Evolutionary conservation across 2,329 filamentous ascomycete genomes (phyloP).

Genomic region (Ophiocordyceps robertsii): DNA sequence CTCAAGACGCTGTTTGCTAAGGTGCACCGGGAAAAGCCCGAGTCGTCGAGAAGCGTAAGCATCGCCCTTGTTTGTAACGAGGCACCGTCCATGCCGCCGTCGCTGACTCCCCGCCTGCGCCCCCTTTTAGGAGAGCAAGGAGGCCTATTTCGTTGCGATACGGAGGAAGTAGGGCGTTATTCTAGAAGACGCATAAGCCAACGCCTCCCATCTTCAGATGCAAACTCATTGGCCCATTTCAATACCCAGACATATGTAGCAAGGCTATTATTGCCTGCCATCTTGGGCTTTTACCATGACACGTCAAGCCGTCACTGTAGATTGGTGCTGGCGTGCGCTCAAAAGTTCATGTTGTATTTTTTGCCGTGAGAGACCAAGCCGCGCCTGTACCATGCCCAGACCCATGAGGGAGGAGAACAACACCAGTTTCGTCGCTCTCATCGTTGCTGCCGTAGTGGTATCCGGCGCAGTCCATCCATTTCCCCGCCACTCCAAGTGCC

Average conservation of each 20-base stretch:
- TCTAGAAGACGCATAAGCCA: slow-evolving; percentile 4
- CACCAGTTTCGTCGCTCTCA: slow-evolving; percentile 14
- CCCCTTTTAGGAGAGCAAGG: slow-evolving; percentile 36
- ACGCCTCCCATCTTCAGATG: background rate
- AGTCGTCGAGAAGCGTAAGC: slow-evolving; percentile 73
- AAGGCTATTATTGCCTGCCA: too few species aligned
- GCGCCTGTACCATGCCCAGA: slow-evolving; percentile 31
- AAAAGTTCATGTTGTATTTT: slow-evolving; percentile 18
- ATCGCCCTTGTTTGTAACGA: background rate
- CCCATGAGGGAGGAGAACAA: slow-evolving; percentile 19
- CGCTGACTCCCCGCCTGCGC: background rate
- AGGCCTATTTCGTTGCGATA: slow-evolving; percentile 75
- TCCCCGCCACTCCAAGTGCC: slow-evolving; percentile 7
- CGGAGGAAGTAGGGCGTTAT: slow-evolving; percentile 41
- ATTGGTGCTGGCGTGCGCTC: background rate
- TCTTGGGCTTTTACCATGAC: too few species aligned
- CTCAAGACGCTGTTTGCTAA: slow-evolving; percentile 65
- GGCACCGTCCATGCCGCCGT: background rate
- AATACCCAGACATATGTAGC: too few species aligned
- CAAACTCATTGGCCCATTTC: too few species aligned
- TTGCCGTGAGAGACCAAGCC: slow-evolving; percentile 29
- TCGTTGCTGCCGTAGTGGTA: slow-evolving; percentile 2
- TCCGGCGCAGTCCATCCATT: slow-evolving; percentile 1
- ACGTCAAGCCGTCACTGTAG: background rate
- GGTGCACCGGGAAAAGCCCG: slow-evolving; percentile 81